Percentiles rank a stretch among this genome's conserved stretches.
Conservation (phyloP, 495 filamentous ascomycete species). For the Bathelium albidoporum region DNA sequence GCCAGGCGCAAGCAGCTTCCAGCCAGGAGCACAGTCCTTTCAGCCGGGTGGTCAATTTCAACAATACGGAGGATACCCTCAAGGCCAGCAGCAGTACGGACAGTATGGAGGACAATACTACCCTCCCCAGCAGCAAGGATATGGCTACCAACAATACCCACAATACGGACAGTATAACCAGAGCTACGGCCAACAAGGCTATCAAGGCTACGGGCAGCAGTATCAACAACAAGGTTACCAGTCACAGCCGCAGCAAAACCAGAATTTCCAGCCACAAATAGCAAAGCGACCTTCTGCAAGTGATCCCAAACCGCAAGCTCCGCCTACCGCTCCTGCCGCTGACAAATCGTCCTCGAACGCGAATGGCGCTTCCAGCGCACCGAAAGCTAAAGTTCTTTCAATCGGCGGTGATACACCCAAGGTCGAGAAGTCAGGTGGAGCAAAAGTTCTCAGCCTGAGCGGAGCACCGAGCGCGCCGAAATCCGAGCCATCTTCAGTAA, state of each 20-base stretch:
- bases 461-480: conserved; percentile 21
- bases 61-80: conserved; percentile 42
- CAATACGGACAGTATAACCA: conserved; percentile 49
- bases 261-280: conserved; percentile 48
- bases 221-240: conserved; percentile 35
- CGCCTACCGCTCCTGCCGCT: conserved; percentile 29
- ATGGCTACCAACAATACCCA: conserved; percentile 23
- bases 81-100: conserved; percentile 47
- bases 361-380: conserved; percentile 36
- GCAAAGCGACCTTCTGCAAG: conserved; percentile 45
- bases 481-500: conserved; percentile 31
- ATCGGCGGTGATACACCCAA: conserved; percentile 45
- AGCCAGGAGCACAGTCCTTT: conserved; percentile 66
- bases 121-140: conserved; percentile 35
- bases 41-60: conserved; percentile 55
- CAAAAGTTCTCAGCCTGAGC: conserved; percentile 27
- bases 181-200: conserved; percentile 27
- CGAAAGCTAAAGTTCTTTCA: conserved; percentile 60
- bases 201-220: conserved; percentile 28
- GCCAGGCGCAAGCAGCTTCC: conserved; percentile 71
- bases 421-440: conserved; percentile 33
- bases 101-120: conserved; percentile 11
- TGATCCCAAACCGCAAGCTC: conserved; percentile 18
- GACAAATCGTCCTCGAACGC: conserved; percentile 39
- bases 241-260: conserved; percentile 43